Evolutionary conservation across 2,329 filamentous ascomycete species (phyloP), one percentile per base, ranked within the genome.

Genomic region (Penicillium decumbens): DNA sequence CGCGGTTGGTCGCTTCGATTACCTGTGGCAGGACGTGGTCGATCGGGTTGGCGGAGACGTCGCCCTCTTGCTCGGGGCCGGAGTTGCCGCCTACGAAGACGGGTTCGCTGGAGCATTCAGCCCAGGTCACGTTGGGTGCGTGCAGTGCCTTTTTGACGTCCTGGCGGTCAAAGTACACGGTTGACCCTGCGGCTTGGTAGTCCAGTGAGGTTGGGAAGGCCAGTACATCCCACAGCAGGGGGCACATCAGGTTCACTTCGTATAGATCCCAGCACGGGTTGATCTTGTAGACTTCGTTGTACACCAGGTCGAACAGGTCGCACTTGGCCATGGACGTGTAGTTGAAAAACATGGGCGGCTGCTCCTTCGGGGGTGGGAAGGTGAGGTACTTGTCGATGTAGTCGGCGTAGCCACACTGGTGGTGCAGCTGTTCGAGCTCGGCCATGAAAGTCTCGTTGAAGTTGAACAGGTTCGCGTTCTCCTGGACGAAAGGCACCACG

Each of bases 191-290:
- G 0, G 87, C 85, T 0, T 80, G 61, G 67, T 90, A 92, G 18
- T 49, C 47, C 2, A 69, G 54, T 2, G 58, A 58, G 12, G 61
- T 64, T 1, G 85, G 83, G 68, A 85, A 85, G 13, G 82, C 82
- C 2, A 91, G 74, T 0, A 86, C 80, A 50, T 89, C 83, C 77
- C 81, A 88, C 1, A 80, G 73, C 2, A 83, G 57, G 0, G 88
- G 88, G 64, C 88, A 93, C 10, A 83, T 86, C 3, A 81, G 83
- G 2, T 80, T 80, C 12, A 92, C 79, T 42, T 87, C 80, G 70
- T 92, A 93, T 9, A 88, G 73, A 65, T 89, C 82, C 70, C 87
- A 95, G 73, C 89, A 93, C 0, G 88, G 88, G 70, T 93, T 93
- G 29, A 81, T 68, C 1, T 72, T 62, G 4, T 74, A 54, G 6